Evolutionary conservation across 2,329 filamentous ascomycete species (phyloP).

Genomic region (Aureobasidium mangrovei): DNA sequence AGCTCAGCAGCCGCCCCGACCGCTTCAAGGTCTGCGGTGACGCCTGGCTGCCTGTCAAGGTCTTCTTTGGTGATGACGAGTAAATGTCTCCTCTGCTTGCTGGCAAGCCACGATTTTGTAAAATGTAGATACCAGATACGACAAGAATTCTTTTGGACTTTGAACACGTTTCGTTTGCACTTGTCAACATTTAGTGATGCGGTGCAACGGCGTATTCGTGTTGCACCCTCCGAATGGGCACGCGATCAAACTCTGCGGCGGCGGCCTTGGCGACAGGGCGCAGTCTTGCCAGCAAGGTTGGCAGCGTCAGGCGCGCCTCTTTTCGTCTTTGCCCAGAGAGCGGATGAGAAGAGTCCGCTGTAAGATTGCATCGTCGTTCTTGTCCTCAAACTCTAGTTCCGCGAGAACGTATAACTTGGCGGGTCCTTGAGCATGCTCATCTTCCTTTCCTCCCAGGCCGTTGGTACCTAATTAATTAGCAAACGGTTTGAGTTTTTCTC

Average conservation of each 20-base stretch:
- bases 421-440: not conserved
- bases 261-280: not conserved
- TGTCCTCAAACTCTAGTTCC: not conserved
- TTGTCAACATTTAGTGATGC: not conserved
- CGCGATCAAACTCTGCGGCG: not conserved
- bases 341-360: not conserved
- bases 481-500: not conserved
- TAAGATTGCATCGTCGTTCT: not conserved
- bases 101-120: slow-evolving; percentile 7
- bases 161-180: not conserved
- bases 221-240: not conserved
- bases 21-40: slow-evolving; percentile 79
- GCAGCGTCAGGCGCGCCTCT: not conserved
- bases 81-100: slow-evolving; percentile 33
- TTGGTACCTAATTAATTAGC: not conserved
- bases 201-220: not conserved
- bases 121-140: not conserved
- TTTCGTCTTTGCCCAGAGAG: not conserved
- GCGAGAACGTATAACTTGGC: not conserved
- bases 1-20: slow-evolving; percentile 58
- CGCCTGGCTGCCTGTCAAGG: slow-evolving; percentile 63
- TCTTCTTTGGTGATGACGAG: slow-evolving; percentile 79
- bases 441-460: not conserved
- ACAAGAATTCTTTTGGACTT: not conserved
- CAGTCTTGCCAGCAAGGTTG: not conserved